A percentile compares a stretch with the other conserved stretches of the same genome.
These are phyloP conservation scores for Pseudonitzschia delicatissima DNA, from an alignment of 108 stramenopile species.

Conservation along the genomic window DNA sequence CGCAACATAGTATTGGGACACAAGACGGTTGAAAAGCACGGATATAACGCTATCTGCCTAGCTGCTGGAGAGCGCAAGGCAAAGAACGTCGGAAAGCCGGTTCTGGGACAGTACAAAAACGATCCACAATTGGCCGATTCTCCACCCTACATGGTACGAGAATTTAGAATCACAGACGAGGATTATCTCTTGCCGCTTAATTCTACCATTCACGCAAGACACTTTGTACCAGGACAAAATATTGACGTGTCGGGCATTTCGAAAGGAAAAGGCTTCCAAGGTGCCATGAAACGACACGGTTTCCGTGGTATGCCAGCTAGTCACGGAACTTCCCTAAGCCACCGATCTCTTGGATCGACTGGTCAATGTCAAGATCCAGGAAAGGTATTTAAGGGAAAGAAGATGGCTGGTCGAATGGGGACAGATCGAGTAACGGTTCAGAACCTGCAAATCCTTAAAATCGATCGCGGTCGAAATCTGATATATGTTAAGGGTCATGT, in stretches of 20 bases:
- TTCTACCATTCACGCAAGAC: slow-evolving; percentile 84
- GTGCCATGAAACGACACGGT: slow-evolving; percentile 96
- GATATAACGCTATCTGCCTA: slow-evolving; percentile 87
- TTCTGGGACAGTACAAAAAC: slow-evolving; percentile 65
- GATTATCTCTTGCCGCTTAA: slow-evolving; percentile 76
- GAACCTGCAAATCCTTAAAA: slow-evolving; percentile 85
- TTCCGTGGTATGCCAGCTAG: slow-evolving; percentile 93
- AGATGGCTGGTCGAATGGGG: slow-evolving; percentile 99
- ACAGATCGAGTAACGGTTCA: slow-evolving; percentile 80
- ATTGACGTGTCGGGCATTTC: slow-evolving; percentile 89
- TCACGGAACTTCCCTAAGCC: slow-evolving; percentile 92
- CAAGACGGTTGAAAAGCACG: slow-evolving; percentile 83
- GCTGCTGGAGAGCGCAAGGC: slow-evolving; percentile 93
- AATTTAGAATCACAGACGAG: slow-evolving; percentile 77
- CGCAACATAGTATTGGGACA: slow-evolving; percentile 88
- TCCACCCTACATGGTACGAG: slow-evolving; percentile 79
- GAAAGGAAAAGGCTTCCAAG: slow-evolving; percentile 99
- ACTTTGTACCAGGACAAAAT: slow-evolving; percentile 97
- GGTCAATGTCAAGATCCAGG: slow-evolving; percentile 93
- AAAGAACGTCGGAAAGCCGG: slow-evolving; percentile 81
- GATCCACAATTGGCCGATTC: slow-evolving; percentile 45
- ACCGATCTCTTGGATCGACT: slow-evolving; percentile 87
- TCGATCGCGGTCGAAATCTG: slow-evolving; percentile 91
- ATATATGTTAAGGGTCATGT: slow-evolving; percentile 89
- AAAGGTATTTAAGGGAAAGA: slow-evolving; percentile 96